Evolutionary conservation across 768 basidiomycete species (phyloP), one percentile per base, ranked within the genome.

Genomic region (Infundibulicybe gibba): DNA sequence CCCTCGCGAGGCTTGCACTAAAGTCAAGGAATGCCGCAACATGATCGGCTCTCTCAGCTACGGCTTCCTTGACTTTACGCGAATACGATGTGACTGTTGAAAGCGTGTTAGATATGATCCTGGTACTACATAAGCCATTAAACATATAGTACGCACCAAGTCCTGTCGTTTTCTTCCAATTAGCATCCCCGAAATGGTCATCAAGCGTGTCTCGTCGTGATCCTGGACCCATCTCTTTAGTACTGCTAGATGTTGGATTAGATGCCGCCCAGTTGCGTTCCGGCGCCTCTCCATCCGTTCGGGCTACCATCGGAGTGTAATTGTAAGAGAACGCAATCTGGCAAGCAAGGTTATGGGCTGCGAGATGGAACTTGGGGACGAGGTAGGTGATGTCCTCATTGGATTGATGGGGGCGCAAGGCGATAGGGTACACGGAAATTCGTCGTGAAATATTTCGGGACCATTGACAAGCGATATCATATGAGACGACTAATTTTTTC

Each of bases 401-500:
- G 48, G 20, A 49, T 19, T 53, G 17, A 19, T 20, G 30, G 32
- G 34, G n/a, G 3, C n/a, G 35, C 35, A 38, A 38, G 14, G 10
- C 10, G 17, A 6, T 10, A 10, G 43, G 45, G n/a, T 54, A 54
- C 1, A 42, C 21, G 1, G 15, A 3, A 13, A 43, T 48, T 0
- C 53, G 48, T 32, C 41, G 13, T 0, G 19, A 6, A 2, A 57
- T 41, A 12, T 54, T 45, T 6, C 14, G 11, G 0, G 37, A 34
- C 52, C 54, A 64, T 39, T 63, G 60, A 40, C 60, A 64, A 2
- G 49, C 56, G 19, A 64, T 64, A 48, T 69, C 67, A 45, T 69
- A 69, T 0, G 61, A 65, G 1, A 62, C 21, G 9, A 52, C 41
- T 2, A 65, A 31, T 10, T 20, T 30, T 1, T 9, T 13, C 16